These are phyloP conservation scores for Yamadazyma mexicana DNA, from an alignment of 1,139 yeast species.

Conservation along the genomic window DNA sequence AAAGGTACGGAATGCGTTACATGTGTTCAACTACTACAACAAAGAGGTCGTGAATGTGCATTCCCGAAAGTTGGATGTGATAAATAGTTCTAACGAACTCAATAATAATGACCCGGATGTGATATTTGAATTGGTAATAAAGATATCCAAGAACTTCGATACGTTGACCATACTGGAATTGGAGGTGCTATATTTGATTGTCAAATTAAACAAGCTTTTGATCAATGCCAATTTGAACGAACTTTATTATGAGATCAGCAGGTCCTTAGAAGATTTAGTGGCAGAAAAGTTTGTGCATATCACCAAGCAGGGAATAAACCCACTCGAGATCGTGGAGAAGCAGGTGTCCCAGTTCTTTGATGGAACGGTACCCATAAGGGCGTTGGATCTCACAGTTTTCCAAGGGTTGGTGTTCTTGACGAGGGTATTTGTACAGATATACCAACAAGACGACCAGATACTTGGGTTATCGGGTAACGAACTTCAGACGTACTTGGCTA, in stretches of 20 bases:
- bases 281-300: slow-evolving; percentile 33
- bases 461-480: slow-evolving; percentile 14
- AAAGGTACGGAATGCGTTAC: slow-evolving; percentile 27
- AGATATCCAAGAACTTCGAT: slow-evolving; percentile 3
- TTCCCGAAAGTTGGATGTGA: slow-evolving; percentile 12
- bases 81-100: slow-evolving; percentile 5
- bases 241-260: slow-evolving; percentile 35
- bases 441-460: slow-evolving; percentile 15
- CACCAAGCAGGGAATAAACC: slow-evolving; percentile 37
- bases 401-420: slow-evolving; percentile 43
- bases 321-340: slow-evolving; percentile 25
- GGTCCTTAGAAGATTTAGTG: slow-evolving; percentile 38
- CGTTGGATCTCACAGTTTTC: slow-evolving; percentile 39
- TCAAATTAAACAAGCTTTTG: slow-evolving; percentile 35
- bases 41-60: slow-evolving; percentile 21
- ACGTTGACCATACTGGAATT: slow-evolving; percentile 15
- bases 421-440: slow-evolving; percentile 21
- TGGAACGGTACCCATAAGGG: slow-evolving; percentile 11
- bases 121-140: slow-evolving; percentile 5
- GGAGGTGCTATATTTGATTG: slow-evolving; percentile 32
- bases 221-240: slow-evolving; percentile 33
- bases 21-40: slow-evolving; percentile 35
- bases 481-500: slow-evolving; percentile 25
- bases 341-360: slow-evolving; percentile 25
- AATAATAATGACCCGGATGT: slow-evolving; percentile 17